Conservation (phyloP, 805 yeast genomes). For the Starmera amethionina region DNA sequence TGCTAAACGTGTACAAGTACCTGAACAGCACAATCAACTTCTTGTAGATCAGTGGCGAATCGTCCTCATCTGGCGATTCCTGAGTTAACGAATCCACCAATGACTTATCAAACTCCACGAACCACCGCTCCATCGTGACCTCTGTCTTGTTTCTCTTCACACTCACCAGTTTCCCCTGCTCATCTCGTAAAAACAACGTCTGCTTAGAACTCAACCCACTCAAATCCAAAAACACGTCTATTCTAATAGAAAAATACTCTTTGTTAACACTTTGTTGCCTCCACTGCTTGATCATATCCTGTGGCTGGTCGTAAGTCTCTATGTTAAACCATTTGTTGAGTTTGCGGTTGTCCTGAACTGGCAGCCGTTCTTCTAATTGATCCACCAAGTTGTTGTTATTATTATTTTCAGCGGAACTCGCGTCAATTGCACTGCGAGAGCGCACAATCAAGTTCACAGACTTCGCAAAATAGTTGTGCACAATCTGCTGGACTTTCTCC, state of each 20-base stretch:
- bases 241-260: no score
- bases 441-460: slow-evolving; percentile 48
- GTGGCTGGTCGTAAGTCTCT: slow-evolving; percentile 27
- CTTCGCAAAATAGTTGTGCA: slow-evolving; percentile 50
- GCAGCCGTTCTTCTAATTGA: no score
- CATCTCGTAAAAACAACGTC: slow-evolving; percentile 48
- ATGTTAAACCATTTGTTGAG: slow-evolving; percentile 57
- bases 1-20: slow-evolving; percentile 53
- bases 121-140: slow-evolving; percentile 92
- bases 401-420: slow-evolving; percentile 7
- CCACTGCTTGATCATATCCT: no score
- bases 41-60: slow-evolving; percentile 62
- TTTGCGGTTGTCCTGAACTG: slow-evolving; percentile 6
- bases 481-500: slow-evolving; percentile 18
- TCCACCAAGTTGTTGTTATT: slow-evolving; percentile 12
- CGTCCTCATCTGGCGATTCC: slow-evolving; percentile 24
- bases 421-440: slow-evolving; percentile 27
- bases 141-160: slow-evolving; percentile 64
- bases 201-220: slow-evolving; percentile 47
- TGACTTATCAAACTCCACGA: slow-evolving; percentile 62
- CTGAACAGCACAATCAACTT: slow-evolving; percentile 68
- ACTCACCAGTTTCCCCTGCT: slow-evolving; percentile 41
- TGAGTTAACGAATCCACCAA: slow-evolving; percentile 18
- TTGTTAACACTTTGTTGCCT: no score
- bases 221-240: slow-evolving; percentile 53